A percentile compares a stretch with the other conserved stretches of the same genome.
These are phyloP conservation scores for Quercus tomentella DNA, from an alignment of 331 rosid genomes.

Conservation along the genomic window DNA sequence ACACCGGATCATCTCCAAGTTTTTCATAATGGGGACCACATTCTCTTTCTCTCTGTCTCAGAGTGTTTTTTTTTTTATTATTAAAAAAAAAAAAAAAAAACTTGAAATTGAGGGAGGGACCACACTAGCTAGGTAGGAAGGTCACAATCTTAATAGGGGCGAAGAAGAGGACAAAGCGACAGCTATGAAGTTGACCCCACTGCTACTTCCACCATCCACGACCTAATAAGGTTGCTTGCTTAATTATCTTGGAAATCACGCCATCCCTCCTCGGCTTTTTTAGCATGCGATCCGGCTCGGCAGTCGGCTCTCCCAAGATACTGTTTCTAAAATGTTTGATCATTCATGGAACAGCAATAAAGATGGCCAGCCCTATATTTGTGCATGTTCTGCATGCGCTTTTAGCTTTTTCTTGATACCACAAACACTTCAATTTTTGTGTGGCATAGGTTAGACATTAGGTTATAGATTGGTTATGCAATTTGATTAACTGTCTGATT, in stretches of 20 bases:
- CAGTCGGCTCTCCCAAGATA: neutral
- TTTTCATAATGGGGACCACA: constrained; percentile 4
- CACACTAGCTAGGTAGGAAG: constrained; percentile 3
- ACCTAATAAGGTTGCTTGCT: constrained; percentile 15
- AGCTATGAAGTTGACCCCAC: constrained; percentile 61
- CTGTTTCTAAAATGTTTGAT: too few relatives aligned
- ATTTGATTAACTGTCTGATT: too few relatives aligned
- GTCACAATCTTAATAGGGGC: constrained; percentile 14
- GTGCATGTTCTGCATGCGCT: too few relatives aligned
- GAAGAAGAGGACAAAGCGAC: constrained; percentile 48
- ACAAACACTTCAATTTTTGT: too few relatives aligned
- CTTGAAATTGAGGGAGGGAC: neutral
- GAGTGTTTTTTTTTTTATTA: neutral
- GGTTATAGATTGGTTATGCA: too few relatives aligned
- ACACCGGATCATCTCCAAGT: constrained; percentile 8
- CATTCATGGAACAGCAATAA: too few relatives aligned
- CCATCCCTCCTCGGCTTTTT: neutral
- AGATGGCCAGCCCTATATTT: too few relatives aligned
- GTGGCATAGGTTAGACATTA: too few relatives aligned
- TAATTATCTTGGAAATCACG: constrained; percentile 20
- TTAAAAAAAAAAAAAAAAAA: too few relatives aligned
- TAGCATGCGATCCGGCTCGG: constrained; percentile 6
- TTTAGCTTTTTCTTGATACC: too few relatives aligned
- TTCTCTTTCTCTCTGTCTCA: neutral
- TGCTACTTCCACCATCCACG: constrained; percentile 30